These are phyloP conservation scores for Fusarium acutatum DNA, from an alignment of 2,329 filamentous ascomycete species.

Conservation along the genomic window DNA sequence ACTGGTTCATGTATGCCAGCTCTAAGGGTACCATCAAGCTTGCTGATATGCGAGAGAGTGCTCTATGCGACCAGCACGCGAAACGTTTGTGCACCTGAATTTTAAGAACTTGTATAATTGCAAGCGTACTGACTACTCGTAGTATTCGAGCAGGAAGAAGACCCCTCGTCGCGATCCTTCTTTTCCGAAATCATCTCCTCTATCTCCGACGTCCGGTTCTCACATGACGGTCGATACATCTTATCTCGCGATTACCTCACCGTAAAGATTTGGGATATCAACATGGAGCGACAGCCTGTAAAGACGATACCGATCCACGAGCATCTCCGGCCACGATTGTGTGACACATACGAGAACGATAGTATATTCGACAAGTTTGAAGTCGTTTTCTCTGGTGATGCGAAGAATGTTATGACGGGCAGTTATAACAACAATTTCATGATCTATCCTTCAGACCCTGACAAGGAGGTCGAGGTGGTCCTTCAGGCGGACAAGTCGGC, in stretches of 20 bases:
- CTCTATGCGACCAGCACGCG: conserved; percentile 92
- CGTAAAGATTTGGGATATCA: conserved; percentile 99
- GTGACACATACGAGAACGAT: conserved; percentile 99
- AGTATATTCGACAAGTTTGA: conserved; percentile 99
- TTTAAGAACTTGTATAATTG: background rate
- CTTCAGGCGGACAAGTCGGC: conserved; percentile 98
- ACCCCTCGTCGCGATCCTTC: conserved; percentile 95
- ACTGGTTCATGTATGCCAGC: conserved; percentile 99
- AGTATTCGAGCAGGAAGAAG: conserved; percentile 99
- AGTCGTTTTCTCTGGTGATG: conserved; percentile 97
- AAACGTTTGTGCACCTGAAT: conserved; percentile 70
- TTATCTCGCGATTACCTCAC: conserved; percentile 97
- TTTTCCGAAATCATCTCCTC: conserved; percentile 99
- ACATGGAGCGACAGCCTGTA: conserved; percentile 96
- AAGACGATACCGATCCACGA: conserved; percentile 99
- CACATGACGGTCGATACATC: conserved; percentile 94
- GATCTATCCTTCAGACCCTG: conserved; percentile 97
- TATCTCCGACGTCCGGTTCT: conserved; percentile 98
- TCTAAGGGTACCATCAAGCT: conserved; percentile 99
- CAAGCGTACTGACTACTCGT: conserved; percentile 35
- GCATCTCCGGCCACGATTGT: conserved; percentile 90
- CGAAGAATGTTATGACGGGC: conserved; percentile 99
- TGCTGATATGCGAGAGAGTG: conserved; percentile 97
- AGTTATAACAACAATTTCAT: conserved; percentile 99
- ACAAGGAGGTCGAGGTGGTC: conserved; percentile 96